Base-by-base conservation (phyloP, 1,284 basidiomycete species). In the Trametes hirsuta region DNA sequence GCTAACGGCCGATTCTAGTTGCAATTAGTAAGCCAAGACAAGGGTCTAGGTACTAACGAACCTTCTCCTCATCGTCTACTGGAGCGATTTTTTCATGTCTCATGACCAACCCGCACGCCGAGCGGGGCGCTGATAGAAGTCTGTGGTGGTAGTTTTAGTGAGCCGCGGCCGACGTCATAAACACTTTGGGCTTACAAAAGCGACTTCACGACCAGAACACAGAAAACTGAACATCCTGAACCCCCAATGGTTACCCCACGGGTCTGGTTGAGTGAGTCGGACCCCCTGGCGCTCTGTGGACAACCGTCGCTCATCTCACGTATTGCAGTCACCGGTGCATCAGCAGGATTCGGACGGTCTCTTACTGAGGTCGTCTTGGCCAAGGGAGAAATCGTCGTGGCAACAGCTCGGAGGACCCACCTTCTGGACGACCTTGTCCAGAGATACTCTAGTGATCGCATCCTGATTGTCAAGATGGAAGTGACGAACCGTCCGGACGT, bases 191-290 rank as follows among this genome's bases (percentile, higher is more conserved):
- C 30, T 30, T 30, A 30, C 30, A 30, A 30, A 8, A 30, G 30
- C 4, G 30, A 30, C 8, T 8, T 5, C 30, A 4, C 30, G 4
- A 8, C 8, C 30, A 4, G 5, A 30, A 8, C 30, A 30, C 30
- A 30, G 30, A 8, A 30, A 4, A 4, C 30, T 30, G 30, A 30
- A 30, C 4, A 4, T 30, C 30, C 39, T 40, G 39, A 12, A 40
- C 11, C 39, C 11, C 11, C 39, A 5, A 21, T 5, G 6, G 34
- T 6, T 14, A 36, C 34, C 8, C 34, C 25, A 4, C 6, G 53
- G 25, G 44, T 47, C 34, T 58, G 55, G 55, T 41, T 58, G 8
- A 52, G 55, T 58, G 18, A 21, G 44, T 47, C 3, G 6, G 12
- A 25, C 46, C 11, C 39, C 15, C 3, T 15, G 2, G 18, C 21